phyloP scores from a whole-genome alignment of 345 rosid genomes.

The Acer yangbiense region DNA sequence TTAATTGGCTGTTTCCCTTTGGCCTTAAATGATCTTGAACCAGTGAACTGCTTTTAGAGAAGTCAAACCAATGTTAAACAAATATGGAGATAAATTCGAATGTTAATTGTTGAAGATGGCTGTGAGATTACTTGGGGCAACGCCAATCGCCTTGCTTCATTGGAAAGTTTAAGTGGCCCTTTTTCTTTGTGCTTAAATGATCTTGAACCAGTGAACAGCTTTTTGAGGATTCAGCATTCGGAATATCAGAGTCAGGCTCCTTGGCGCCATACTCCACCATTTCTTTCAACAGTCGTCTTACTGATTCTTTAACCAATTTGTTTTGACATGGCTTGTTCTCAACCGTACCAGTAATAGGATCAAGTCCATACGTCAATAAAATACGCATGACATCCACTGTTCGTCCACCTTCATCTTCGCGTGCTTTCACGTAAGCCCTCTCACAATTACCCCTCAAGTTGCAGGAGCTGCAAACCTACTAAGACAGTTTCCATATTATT shows the following conservation, averaged over 20 bases:
- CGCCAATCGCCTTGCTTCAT: slow-evolving; percentile 4
- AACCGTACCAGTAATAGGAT: slow-evolving; percentile 44
- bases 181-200: background rate
- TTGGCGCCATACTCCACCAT: slow-evolving; percentile 45
- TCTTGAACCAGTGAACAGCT: slow-evolving; percentile 9
- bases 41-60: background rate
- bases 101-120: background rate
- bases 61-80: background rate
- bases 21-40: slow-evolving; percentile 2
- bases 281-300: slow-evolving; percentile 65
- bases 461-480: slow-evolving; percentile 88
- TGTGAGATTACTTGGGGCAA: slow-evolving; percentile 63
- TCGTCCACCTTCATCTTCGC: slow-evolving; percentile 63
- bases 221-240: slow-evolving; percentile 18
- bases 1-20: background rate
- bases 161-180: background rate
- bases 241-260: slow-evolving; percentile 34
- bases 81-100: slow-evolving; percentile 1
- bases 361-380: slow-evolving; percentile 68
- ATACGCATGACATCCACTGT: slow-evolving; percentile 88
- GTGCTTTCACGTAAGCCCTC: slow-evolving; percentile 73
- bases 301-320: slow-evolving; percentile 65
- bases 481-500: slow-evolving; percentile 19
- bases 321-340: slow-evolving; percentile 66
- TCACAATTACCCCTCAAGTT: slow-evolving; percentile 84